Conservation (phyloP, 1,284 basidiomycete species). For the Fomitiporia mediterranea region DNA sequence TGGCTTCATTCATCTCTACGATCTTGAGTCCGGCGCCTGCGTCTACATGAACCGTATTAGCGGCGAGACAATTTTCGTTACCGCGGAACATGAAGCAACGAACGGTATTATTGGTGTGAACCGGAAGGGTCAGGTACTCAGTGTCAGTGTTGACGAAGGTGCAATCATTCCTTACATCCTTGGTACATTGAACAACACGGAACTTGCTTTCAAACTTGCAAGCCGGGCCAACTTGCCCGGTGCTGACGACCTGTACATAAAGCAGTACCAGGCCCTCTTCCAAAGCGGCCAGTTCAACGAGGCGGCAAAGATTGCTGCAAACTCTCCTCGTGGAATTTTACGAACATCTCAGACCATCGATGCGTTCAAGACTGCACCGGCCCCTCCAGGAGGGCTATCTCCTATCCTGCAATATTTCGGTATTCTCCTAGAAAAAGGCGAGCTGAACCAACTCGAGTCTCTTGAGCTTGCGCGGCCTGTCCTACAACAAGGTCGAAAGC, state of each 20-base stretch:
- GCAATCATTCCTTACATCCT: conserved; percentile 96
- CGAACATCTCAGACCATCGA: conserved; percentile 96
- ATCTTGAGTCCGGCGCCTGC: conserved; percentile 97
- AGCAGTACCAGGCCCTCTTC: conserved; percentile 95
- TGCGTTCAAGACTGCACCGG: conserved; percentile 94
- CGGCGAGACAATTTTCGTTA: conserved; percentile 99
- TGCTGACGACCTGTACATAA: conserved; percentile 95
- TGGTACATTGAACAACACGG: conserved; percentile 92
- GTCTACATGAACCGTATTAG: conserved; percentile 99
- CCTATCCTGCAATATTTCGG: conserved; percentile 99
- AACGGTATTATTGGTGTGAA: conserved; percentile 99
- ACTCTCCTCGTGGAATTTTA: conserved; percentile 94
- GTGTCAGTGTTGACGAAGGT: conserved; percentile 95
- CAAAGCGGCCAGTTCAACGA: conserved; percentile 87
- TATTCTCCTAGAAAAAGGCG: conserved; percentile 94
- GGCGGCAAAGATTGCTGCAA: conserved; percentile 98
- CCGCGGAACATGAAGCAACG: conserved; percentile 90
- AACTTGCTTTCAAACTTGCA: conserved; percentile 97
- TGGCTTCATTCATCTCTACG: conserved; percentile 99
- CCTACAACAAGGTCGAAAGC: conserved; percentile 94
- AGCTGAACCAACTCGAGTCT: conserved; percentile 96
- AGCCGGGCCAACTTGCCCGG: conserved; percentile 97
- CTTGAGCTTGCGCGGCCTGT: conserved; percentile 96
- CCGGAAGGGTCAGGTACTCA: conserved; percentile 98
- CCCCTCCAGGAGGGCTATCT: conserved; percentile 86